Percentiles rank a stretch among this genome's conserved stretches.
These are phyloP conservation scores for Acer yangbiense DNA, from an alignment of 345 rosid species.

Conservation along the genomic window DNA sequence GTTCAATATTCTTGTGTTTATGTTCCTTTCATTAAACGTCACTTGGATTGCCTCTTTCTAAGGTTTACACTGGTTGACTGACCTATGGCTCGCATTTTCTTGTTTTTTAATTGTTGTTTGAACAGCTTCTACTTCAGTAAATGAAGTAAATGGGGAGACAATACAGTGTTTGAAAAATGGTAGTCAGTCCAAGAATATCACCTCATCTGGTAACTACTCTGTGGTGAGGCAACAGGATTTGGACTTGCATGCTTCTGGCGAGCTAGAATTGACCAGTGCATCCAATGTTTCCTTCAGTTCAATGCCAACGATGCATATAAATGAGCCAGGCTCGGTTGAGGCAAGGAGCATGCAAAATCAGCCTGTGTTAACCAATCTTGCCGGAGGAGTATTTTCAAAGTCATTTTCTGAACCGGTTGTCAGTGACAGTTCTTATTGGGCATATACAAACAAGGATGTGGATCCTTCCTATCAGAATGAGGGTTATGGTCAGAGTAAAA, in stretches of 20 bases:
- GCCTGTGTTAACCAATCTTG: slow-evolving; percentile 24
- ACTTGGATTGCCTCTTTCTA: neutral
- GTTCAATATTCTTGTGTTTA: too few relatives aligned
- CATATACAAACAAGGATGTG: slow-evolving; percentile 30
- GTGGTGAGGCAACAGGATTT: slow-evolving; percentile 34
- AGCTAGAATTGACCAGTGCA: slow-evolving; percentile 30
- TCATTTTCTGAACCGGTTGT: slow-evolving; percentile 51
- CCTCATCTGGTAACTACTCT: slow-evolving; percentile 22
- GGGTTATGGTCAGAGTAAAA: slow-evolving; percentile 35
- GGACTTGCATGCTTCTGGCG: slow-evolving; percentile 25
- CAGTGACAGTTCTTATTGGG: slow-evolving; percentile 33
- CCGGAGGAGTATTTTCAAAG: slow-evolving; percentile 37
- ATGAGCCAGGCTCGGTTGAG: slow-evolving; percentile 25
- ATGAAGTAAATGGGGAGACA: slow-evolving; percentile 41
- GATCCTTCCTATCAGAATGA: slow-evolving; percentile 29
- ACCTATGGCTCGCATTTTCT: neutral
- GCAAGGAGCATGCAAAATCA: slow-evolving; percentile 15
- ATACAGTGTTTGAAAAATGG: slow-evolving; percentile 31
- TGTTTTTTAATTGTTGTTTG: neutral
- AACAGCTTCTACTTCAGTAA: slow-evolving; percentile 35
- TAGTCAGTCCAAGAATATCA: slow-evolving; percentile 32
- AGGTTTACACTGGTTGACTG: too few relatives aligned
- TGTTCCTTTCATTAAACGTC: neutral
- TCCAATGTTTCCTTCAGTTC: slow-evolving; percentile 53
- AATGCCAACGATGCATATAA: slow-evolving; percentile 63